Evolutionary conservation across 208 protist genomes (phyloP).

Genomic region (Phytomonas serpens): DNA sequence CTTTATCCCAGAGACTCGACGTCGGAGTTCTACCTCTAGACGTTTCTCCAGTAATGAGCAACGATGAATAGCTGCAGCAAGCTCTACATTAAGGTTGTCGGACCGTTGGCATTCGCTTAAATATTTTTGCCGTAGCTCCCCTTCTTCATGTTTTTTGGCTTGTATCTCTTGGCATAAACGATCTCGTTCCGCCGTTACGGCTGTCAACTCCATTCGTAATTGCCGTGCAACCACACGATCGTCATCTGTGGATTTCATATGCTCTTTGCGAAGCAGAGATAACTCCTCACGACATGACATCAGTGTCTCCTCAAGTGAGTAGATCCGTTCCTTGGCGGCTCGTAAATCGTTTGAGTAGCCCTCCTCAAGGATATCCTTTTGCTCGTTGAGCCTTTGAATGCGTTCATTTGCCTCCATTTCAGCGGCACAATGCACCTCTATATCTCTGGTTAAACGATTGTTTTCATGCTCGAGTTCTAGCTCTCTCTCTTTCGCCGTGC

Average conservation of each 20-base stretch:
- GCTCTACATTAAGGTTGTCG: constrained; percentile 50
- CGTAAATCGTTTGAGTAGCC: constrained; percentile 50
- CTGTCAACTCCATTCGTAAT: constrained; percentile 36
- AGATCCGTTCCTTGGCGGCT: constrained; percentile 44
- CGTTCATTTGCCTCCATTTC: constrained; percentile 44
- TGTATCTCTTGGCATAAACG: constrained; percentile 22
- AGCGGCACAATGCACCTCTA: constrained; percentile 27
- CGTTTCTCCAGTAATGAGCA: constrained; percentile 58
- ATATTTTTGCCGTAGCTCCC: constrained; percentile 35
- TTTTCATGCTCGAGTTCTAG: constrained; percentile 42
- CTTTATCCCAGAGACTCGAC: constrained; percentile 26
- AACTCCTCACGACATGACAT: constrained; percentile 41
- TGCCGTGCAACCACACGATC: constrained; percentile 25
- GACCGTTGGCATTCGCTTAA: constrained; percentile 33
- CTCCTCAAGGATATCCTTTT: constrained; percentile 54
- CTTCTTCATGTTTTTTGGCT: constrained; percentile 25
- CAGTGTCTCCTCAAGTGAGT: constrained; percentile 37
- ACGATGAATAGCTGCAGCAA: constrained; percentile 43
- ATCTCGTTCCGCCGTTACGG: constrained; percentile 31
- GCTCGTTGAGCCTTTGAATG: constrained; percentile 35
- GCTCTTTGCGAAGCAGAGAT: constrained; percentile 30
- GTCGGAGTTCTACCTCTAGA: constrained; percentile 56
- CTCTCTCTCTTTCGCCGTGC: constrained; percentile 21
- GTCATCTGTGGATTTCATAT: constrained; percentile 36
- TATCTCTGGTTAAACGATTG: constrained; percentile 35